Percentiles rank a stretch among this genome's conserved stretches.
Evolutionary conservation across 768 basidiomycete genomes (phyloP).

Genomic region (Rhodosporidiobolus odoratus): DNA sequence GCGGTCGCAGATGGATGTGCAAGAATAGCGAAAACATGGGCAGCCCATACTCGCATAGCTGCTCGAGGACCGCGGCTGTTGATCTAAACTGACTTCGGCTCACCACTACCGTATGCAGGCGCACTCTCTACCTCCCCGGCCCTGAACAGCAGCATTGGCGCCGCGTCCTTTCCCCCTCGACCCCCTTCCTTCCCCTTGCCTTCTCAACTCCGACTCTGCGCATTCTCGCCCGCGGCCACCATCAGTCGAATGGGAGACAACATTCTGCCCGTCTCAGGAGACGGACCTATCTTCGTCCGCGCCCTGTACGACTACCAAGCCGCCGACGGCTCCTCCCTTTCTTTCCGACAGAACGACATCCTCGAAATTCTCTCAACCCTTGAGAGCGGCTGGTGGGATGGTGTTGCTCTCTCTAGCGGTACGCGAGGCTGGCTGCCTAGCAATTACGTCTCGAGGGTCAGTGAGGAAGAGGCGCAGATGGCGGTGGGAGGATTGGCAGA

Average conservation of each 20-base stretch:
- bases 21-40: too few relatives aligned
- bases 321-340: slow-evolving; percentile 77
- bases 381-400: slow-evolving; percentile 98
- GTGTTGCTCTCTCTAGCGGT: slow-evolving; percentile 62
- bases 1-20: too few relatives aligned
- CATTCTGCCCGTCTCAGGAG: not conserved
- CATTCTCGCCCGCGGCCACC: too few relatives aligned
- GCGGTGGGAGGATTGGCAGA: not conserved
- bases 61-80: too few relatives aligned
- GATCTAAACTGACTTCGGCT: too few relatives aligned
- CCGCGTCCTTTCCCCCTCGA: too few relatives aligned
- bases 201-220: not conserved
- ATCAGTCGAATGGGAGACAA: slow-evolving; percentile 11
- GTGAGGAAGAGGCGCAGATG: slow-evolving; percentile 64
- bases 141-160: too few relatives aligned
- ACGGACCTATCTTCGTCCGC: slow-evolving; percentile 62
- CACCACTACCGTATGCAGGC: too few relatives aligned
- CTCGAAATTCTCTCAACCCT: slow-evolving; percentile 89
- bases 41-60: too few relatives aligned
- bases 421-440: slow-evolving; percentile 96
- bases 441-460: slow-evolving; percentile 79
- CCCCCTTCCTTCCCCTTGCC: not conserved
- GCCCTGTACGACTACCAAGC: slow-evolving; percentile 76
- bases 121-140: too few relatives aligned
- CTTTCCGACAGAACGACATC: slow-evolving; percentile 77